Base-by-base conservation (phyloP, 768 basidiomycete genomes). In the Tylopilus rubrobrunneus region DNA sequence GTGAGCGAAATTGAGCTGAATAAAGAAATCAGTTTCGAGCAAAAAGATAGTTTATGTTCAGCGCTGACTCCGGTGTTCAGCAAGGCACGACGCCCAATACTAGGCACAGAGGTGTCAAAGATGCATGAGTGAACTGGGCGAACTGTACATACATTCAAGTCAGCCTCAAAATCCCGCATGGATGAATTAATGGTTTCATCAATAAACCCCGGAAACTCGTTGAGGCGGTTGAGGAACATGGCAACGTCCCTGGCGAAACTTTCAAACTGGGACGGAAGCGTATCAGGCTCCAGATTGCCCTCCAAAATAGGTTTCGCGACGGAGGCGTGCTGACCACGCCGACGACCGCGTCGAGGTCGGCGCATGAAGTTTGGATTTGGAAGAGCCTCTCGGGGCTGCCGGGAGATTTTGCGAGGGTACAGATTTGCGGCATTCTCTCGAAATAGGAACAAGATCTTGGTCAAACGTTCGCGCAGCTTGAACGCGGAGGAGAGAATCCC, bases 401-500 rank as follows among this genome's bases (percentile, higher is more conserved):
- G 68, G 23, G 56, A 51, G 41, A 81, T 68, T 56, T 76, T 79
- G 46, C 77, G 73, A 39, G 81, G 80, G 53, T 81, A 77, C 17
- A 82, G 68, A 39, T 75, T 77, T 21, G 81, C 78, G n/a, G 80
- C 80, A 52, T 81, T 81, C 57, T 80, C 78, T 40, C 77, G 76
- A 60, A 82, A 81, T 27, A 81, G 67, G 54, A 74, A 78, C 28
- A 78, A 62, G 10, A 81, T 73, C 53, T 78, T 78, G 5, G 76
- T 72, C 28, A 82, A 70, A 10, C 80, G 77, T 49, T 80, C 74
- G 5, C 81, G 75, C 23, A 81, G 66, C 52, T 75, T 74, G 62
- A 75, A 79, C 1, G 80, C 76, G 10, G 81, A 82, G 10, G 79
- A 81, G 12, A 81, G 68, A 40, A 81, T 78, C 8, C 80, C 81